These are phyloP conservation scores for Pythium aquatile DNA, from an alignment of 352 stramenopile species.

Conservation along the genomic window DNA sequence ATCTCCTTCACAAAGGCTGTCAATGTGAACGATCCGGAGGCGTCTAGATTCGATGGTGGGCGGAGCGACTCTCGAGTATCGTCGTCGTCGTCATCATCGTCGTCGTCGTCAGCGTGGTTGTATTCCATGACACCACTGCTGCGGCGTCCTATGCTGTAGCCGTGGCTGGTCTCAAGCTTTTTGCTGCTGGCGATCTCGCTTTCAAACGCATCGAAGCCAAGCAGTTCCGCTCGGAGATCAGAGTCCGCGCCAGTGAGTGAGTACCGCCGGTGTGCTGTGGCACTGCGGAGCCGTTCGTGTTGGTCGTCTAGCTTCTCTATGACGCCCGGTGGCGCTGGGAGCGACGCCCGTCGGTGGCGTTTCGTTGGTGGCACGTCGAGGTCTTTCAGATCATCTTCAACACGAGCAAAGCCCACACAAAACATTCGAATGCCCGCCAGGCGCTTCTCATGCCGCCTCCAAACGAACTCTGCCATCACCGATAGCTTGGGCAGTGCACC, in stretches of 20 bases:
- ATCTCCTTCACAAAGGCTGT: slow-evolving; percentile 16
- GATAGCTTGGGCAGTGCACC: slow-evolving; percentile 14
- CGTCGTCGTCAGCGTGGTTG: not conserved
- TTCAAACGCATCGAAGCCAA: slow-evolving; percentile 22
- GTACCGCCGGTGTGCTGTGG: slow-evolving; percentile 5
- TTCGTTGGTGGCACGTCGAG: no score
- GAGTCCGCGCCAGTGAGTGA: slow-evolving; percentile 17
- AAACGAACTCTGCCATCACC: slow-evolving; percentile 15
- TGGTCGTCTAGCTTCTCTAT: not conserved
- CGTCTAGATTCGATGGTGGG: not conserved
- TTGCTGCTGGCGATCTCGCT: slow-evolving; percentile 1
- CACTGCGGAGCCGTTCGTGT: not conserved
- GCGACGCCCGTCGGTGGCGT: slow-evolving; percentile 9
- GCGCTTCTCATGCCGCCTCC: slow-evolving; percentile 25
- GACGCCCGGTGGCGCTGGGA: not conserved
- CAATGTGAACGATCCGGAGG: slow-evolving; percentile 13
- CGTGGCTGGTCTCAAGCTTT: not conserved
- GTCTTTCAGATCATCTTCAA: slow-evolving; percentile 10
- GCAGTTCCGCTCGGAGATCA: slow-evolving; percentile 14
- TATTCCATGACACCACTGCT: not conserved
- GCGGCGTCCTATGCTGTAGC: not conserved
- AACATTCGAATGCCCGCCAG: slow-evolving; percentile 27
- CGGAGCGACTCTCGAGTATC: not conserved
- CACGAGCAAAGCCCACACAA: slow-evolving; percentile 7
- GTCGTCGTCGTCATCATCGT: slow-evolving; percentile 8